Evolutionary conservation across 148 eudicot species (phyloP).

Genomic region (Camellia granthamiana): DNA sequence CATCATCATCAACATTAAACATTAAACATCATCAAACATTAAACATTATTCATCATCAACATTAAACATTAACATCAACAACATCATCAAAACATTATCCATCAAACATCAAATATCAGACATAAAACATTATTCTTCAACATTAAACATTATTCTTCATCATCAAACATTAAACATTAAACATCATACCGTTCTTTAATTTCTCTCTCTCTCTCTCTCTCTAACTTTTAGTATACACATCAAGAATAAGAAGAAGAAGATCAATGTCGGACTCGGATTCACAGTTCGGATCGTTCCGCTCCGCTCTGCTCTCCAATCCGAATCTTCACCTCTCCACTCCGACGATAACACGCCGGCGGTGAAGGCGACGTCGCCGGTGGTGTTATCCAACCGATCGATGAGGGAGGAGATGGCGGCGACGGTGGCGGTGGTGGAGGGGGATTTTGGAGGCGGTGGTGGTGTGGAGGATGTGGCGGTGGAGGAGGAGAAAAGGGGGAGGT

Average conservation of each 20-base stretch:
- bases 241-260: neutral
- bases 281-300: constrained; percentile 41
- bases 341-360: constrained; percentile 29
- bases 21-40: too few relatives aligned
- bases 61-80: too few relatives aligned
- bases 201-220: too few relatives aligned
- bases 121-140: too few relatives aligned
- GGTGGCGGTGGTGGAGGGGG: constrained; percentile 23
- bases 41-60: too few relatives aligned
- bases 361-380: constrained; percentile 10
- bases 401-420: constrained; percentile 30
- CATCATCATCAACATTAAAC: too few relatives aligned
- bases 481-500: constrained; percentile 29
- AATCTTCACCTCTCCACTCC: constrained; percentile 36
- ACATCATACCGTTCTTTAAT: too few relatives aligned
- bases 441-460: constrained; percentile 11
- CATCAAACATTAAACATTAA: too few relatives aligned
- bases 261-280: constrained; percentile 49
- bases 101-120: too few relatives aligned
- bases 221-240: too few relatives aligned
- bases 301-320: constrained; percentile 59
- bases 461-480: constrained; percentile 18
- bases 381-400: constrained; percentile 25
- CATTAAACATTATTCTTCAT: too few relatives aligned
- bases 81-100: too few relatives aligned